Conservation (phyloP, 805 yeast genomes). For the Starmerella geochares region DNA sequence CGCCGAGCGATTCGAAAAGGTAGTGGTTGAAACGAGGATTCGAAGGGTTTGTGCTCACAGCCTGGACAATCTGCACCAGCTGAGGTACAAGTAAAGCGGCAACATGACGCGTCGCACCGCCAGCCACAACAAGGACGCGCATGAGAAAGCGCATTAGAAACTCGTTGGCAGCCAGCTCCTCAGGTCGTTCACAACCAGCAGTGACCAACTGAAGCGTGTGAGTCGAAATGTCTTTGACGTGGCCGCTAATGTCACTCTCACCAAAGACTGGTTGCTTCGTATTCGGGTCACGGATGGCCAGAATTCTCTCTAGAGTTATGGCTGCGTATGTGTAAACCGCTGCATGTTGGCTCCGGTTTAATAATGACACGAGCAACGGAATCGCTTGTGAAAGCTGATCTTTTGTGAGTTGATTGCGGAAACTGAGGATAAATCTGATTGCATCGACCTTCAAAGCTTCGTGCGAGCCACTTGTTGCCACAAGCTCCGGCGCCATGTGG, state of each 20-base stretch:
- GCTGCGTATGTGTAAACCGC: constrained; percentile 92
- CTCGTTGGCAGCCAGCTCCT: constrained; percentile 89
- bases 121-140: constrained; percentile 71
- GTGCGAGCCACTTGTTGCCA: constrained; percentile 36
- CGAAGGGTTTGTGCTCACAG: constrained; percentile 80
- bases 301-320: constrained; percentile 77
- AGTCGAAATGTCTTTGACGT: constrained; percentile 48
- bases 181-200: constrained; percentile 56
- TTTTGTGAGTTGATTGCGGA: constrained; percentile 86
- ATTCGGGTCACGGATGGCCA: constrained; percentile 52
- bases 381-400: constrained; percentile 68
- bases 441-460: constrained; percentile 87
- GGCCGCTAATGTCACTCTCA: constrained; percentile 59
- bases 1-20: constrained; percentile 78
- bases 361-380: constrained; percentile 64
- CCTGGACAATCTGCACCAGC: constrained; percentile 54
- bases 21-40: constrained; percentile 90
- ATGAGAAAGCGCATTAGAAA: constrained; percentile 80
- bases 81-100: constrained; percentile 45
- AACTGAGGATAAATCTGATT: constrained; percentile 75
- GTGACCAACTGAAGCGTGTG: constrained; percentile 60
- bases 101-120: constrained; percentile 34
- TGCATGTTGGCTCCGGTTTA: constrained; percentile 48
- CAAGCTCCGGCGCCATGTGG: constrained; percentile 72
- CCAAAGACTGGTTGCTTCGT: constrained; percentile 46